Evolutionary conservation across 2,329 filamentous ascomycete genomes (phyloP), one percentile per base, ranked within the genome.

Genomic region (Fusarium redolens): DNA sequence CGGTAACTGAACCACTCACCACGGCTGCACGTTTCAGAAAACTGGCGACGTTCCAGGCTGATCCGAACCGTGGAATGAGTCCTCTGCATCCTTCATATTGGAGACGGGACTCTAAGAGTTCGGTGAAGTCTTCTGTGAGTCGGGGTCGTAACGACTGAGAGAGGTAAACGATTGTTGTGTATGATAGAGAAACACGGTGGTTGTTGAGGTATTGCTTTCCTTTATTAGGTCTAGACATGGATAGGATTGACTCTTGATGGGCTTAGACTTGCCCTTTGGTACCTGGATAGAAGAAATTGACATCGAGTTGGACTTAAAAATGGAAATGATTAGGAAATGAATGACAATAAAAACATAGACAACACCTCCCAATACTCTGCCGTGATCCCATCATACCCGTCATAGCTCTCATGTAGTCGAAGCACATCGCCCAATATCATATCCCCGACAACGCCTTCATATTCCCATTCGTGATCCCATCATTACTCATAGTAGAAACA

Each of bases 371-470:
- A 45, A 20, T 31, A 43, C 18, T 14, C 22, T 25, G 38, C 38
- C 13, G 12, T 45, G 45, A 22, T 4, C 22, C 22, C 43, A 54
- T 40, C 40, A 22, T 35, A n/a, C 38, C 43, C 37, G 14, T 35
- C 22, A 35, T 30, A 45, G 48, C 30, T 58, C 57, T 45, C 18
- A 18, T 28, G 71, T 22, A 65, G 11, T 18, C 30, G 31, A 51
- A 77, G 78, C 6, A 80, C 70, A 10, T 77, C 64, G 4, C 70
- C 57, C 28, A 80, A 30, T 38, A 61, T 66, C 47, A 65, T 78
- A 10, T 77, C 50, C 79, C 78, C 76, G 43, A 33, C 28, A 52
- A 45, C 28, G 35, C 52, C 37, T 51, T 20, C 47, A 25, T 40
- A 22, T 30, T 33, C 30, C 14, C 22, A n/a, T 47, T 14, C 28